Conservation (phyloP, 371 early-diverging fungal genomes). For the Mortierella polycephala region DNA sequence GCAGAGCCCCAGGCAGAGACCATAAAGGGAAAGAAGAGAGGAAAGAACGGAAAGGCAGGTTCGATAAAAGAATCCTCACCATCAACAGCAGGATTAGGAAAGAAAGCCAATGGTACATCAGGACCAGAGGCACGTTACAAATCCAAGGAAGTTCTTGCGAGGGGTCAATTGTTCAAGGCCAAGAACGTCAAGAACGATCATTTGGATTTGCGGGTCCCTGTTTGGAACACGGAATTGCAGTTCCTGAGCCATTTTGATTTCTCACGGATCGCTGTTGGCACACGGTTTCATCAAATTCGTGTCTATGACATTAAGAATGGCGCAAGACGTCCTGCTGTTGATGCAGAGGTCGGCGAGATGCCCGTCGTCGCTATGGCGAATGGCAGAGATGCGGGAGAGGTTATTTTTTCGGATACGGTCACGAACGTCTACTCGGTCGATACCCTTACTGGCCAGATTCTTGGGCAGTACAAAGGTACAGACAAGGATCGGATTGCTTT, state of each 20-base stretch:
- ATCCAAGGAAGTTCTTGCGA: conserved; percentile 44
- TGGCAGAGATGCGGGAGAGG: conserved; percentile 62
- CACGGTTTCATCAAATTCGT: conserved; percentile 83
- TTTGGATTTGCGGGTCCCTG: conserved; percentile 84
- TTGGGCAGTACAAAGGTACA: conserved; percentile 62
- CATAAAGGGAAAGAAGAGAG: background rate
- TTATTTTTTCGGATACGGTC: conserved; percentile 82
- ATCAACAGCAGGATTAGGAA: conserved; percentile 39
- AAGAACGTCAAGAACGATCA: conserved; percentile 80
- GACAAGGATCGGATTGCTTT: background rate
- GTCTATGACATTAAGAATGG: conserved; percentile 78
- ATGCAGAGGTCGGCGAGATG: conserved; percentile 74
- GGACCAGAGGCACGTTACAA: conserved; percentile 32
- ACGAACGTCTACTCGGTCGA: conserved; percentile 76
- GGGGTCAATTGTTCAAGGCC: conserved; percentile 68
- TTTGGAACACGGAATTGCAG: conserved; percentile 89
- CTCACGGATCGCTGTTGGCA: conserved; percentile 70
- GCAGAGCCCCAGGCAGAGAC: background rate
- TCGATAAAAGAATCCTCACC: conserved; percentile 14
- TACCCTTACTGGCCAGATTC: conserved; percentile 65
- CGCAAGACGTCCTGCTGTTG: conserved; percentile 75
- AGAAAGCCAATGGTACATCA: conserved; percentile 51
- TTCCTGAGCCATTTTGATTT: conserved; percentile 72
- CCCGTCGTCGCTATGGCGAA: conserved; percentile 64
- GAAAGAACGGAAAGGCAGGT: conserved; percentile 32